Evolutionary conservation across 2,329 filamentous ascomycete species (phyloP).

Genomic region (Lecanicillium sp.): DNA sequence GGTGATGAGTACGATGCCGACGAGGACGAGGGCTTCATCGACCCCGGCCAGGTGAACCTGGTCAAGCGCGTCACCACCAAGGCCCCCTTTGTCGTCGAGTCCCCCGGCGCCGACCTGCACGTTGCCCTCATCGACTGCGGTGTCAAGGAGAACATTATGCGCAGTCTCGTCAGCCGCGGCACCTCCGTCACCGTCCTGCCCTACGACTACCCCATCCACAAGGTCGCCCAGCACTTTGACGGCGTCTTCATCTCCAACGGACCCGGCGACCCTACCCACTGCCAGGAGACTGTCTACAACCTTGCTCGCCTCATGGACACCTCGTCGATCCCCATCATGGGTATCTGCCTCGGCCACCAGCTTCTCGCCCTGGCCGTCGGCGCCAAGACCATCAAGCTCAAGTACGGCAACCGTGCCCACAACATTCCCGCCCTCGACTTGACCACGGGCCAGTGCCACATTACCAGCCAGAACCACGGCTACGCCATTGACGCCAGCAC

Average conservation of each 20-base stretch:
- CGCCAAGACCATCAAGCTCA: slow-evolving; percentile 89
- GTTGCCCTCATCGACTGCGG: slow-evolving; percentile 95
- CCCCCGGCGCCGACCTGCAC: slow-evolving; percentile 75
- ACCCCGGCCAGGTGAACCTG: slow-evolving; percentile 93
- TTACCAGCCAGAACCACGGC: slow-evolving; percentile 97
- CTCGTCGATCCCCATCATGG: slow-evolving; percentile 89
- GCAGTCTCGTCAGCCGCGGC: slow-evolving; percentile 84
- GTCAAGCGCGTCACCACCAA: slow-evolving; percentile 97
- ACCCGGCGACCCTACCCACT: slow-evolving; percentile 95
- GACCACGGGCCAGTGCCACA: slow-evolving; percentile 95
- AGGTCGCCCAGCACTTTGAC: slow-evolving; percentile 95
- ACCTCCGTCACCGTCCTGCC: slow-evolving; percentile 92
- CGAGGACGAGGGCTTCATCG: slow-evolving; percentile 91
- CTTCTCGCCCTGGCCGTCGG: slow-evolving; percentile 84
- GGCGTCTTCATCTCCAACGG: slow-evolving; percentile 99
- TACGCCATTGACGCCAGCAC: slow-evolving; percentile 88
- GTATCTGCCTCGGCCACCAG: slow-evolving; percentile 96
- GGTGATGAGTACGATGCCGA: slow-evolving; percentile 98
- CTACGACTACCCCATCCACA: slow-evolving; percentile 95
- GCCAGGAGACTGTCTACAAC: slow-evolving; percentile 89
- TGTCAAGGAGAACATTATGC: slow-evolving; percentile 99
- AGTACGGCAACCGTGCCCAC: slow-evolving; percentile 98
- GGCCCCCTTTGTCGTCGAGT: slow-evolving; percentile 90
- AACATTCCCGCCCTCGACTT: slow-evolving; percentile 95
- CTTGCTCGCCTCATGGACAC: slow-evolving; percentile 84